These are phyloP conservation scores for Begonia masoniana DNA, from an alignment of 306 rosid species.

Conservation along the genomic window DNA sequence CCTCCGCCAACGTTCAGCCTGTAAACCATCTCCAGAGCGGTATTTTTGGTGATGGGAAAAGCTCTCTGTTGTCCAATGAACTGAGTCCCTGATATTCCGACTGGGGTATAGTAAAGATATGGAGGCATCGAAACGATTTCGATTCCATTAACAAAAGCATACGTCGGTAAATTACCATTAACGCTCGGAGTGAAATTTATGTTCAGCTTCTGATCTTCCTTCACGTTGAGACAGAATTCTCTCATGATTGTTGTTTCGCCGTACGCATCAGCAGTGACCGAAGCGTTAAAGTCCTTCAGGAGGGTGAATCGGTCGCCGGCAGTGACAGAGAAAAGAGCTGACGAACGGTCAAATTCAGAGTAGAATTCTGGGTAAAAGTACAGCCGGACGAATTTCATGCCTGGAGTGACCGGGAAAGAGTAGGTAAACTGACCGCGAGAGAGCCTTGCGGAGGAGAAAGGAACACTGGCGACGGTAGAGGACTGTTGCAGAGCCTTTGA, in stretches of 20 bases:
- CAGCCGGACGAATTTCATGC: slow-evolving; percentile 17
- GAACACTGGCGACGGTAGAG: neutral
- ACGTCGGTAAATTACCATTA: neutral
- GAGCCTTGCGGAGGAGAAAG: slow-evolving; percentile 4
- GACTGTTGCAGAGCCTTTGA: neutral
- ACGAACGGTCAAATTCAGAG: slow-evolving; percentile 2
- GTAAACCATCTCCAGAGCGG: slow-evolving; percentile 13
- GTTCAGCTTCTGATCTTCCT: neutral
- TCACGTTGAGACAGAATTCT: slow-evolving; percentile 9
- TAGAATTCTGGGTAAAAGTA: slow-evolving; percentile 12
- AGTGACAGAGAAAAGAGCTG: slow-evolving; percentile 9
- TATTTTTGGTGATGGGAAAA: neutral
- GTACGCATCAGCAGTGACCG: neutral
- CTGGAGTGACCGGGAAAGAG: slow-evolving; percentile 1
- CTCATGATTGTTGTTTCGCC: neutral
- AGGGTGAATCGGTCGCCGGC: slow-evolving; percentile 6
- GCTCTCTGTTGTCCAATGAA: neutral
- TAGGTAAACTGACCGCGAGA: slow-evolving; percentile 2
- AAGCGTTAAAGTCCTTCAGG: slow-evolving; percentile 12
- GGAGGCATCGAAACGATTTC: slow-evolving; percentile 19
- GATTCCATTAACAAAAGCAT: slow-evolving; percentile 20
- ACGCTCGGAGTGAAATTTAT: slow-evolving; percentile 13
- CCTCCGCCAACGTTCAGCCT: slow-evolving; percentile 16
- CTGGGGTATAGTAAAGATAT: slow-evolving; percentile 8
- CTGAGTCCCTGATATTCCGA: neutral